Evolutionary conservation across 2,329 filamentous ascomycete species (phyloP).

Genomic region (Fusarium decemcellulare): DNA sequence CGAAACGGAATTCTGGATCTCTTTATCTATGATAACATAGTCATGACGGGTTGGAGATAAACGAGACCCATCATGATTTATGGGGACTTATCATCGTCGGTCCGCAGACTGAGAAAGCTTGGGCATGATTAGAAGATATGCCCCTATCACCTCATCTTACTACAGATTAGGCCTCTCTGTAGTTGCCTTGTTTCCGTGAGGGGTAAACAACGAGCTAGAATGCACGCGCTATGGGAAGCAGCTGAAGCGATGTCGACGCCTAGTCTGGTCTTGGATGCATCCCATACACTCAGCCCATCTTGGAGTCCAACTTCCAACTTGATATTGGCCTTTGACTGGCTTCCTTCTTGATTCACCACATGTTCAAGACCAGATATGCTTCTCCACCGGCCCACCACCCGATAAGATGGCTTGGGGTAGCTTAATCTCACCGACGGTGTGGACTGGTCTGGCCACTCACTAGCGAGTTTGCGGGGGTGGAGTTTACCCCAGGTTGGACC

Average conservation of each 20-base stretch:
- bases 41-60: neutral
- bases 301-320: neutral
- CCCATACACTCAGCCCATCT: neutral
- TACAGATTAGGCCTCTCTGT: too few relatives aligned
- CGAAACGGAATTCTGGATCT: neutral
- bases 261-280: neutral
- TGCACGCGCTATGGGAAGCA: neutral
- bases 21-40: neutral
- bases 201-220: neutral
- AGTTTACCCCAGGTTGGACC: constrained; percentile 5
- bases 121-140: neutral
- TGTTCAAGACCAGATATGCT: constrained; percentile 1
- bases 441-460: constrained; percentile 4
- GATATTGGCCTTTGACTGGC: neutral
- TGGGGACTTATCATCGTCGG: neutral
- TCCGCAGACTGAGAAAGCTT: neutral
- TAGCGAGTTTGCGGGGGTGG: constrained; percentile 22
- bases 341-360: neutral
- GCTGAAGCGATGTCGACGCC: too few relatives aligned
- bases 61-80: neutral
- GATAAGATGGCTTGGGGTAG: neutral
- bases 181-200: neutral
- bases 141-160: too few relatives aligned
- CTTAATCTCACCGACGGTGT: constrained; percentile 6
- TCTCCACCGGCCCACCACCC: constrained; percentile 9